phyloP scores from a whole-genome alignment of 768 basidiomycete genomes.

The Ephemerocybe angulata region DNA sequence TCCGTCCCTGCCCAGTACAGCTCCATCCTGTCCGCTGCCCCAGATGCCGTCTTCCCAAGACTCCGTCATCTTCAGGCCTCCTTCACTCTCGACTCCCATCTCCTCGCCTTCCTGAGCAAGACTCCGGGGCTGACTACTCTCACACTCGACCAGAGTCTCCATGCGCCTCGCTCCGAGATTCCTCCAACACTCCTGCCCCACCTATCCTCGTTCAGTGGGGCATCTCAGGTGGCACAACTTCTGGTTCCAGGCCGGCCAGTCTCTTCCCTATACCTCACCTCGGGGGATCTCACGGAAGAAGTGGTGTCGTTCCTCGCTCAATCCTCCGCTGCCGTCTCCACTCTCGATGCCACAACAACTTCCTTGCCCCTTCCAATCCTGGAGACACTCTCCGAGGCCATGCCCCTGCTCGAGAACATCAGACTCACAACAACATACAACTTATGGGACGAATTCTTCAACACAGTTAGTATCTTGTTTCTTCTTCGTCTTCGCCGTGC shows the following conservation, averaged over 20 bases:
- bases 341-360: slow-evolving; percentile 59
- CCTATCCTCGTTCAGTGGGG: slow-evolving; percentile 60
- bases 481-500: slow-evolving; percentile 8
- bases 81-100: slow-evolving; percentile 55
- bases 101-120: slow-evolving; percentile 56
- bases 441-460: slow-evolving; percentile 41
- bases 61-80: slow-evolving; percentile 57
- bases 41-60: slow-evolving; percentile 35
- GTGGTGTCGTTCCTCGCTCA: slow-evolving; percentile 49
- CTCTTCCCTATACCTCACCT: slow-evolving; percentile 56
- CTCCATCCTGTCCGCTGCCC: slow-evolving; percentile 46
- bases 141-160: slow-evolving; percentile 43
- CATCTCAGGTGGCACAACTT: slow-evolving; percentile 48
- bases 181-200: slow-evolving; percentile 36
- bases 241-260: slow-evolving; percentile 68
- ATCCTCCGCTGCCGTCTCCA: slow-evolving; percentile 47
- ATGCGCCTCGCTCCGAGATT: slow-evolving; percentile 30
- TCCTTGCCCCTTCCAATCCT: slow-evolving; percentile 57
- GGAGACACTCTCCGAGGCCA: slow-evolving; percentile 48
- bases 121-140: slow-evolving; percentile 55
- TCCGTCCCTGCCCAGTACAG: slow-evolving; percentile 45
- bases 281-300: slow-evolving; percentile 55
- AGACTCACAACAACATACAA: slow-evolving; percentile 59
- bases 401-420: slow-evolving; percentile 62
- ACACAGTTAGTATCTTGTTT: slow-evolving; percentile 41